These are phyloP conservation scores for Globisporangium okanoganense DNA, from an alignment of 352 stramenopile species.

Conservation along the genomic window DNA sequence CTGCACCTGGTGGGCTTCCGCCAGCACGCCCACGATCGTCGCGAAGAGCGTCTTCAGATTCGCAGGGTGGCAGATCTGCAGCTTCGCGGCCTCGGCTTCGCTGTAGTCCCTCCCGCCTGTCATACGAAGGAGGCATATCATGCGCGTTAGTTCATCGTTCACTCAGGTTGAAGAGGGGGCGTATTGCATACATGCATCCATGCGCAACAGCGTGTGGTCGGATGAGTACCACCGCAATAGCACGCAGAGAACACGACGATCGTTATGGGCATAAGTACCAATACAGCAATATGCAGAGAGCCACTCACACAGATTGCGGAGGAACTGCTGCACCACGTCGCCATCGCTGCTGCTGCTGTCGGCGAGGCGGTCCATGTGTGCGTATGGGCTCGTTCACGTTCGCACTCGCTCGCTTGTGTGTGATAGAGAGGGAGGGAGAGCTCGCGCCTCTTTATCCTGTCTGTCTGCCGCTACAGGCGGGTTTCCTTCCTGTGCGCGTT, in stretches of 20 bases:
- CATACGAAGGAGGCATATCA: background rate
- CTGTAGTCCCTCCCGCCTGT: conserved; percentile 61
- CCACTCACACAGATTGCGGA: conserved; percentile 16
- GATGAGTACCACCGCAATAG: conserved; percentile 5
- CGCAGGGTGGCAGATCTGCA: conserved; percentile 62
- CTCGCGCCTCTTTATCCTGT: background rate
- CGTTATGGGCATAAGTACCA: background rate
- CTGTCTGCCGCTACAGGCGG: background rate
- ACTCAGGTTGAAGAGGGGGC: background rate
- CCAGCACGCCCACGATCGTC: conserved; percentile 58
- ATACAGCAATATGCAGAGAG: background rate
- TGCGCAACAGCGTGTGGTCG: background rate
- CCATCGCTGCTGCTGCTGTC: background rate
- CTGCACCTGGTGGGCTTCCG: conserved; percentile 63
- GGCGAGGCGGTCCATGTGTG: conserved; percentile 5
- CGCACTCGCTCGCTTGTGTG: background rate
- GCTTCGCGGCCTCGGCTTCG: conserved; percentile 49
- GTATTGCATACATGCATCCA: conserved; percentile 4
- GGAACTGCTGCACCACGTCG: conserved; percentile 15
- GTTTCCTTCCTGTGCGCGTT: background rate
- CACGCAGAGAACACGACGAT: conserved; percentile 5
- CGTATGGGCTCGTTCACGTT: too few species aligned
- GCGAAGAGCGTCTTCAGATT: conserved; percentile 62
- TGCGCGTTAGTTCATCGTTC: background rate
- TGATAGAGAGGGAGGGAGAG: background rate